Evolutionary conservation across 352 stramenopile species (phyloP).

Genomic region (Globisporangium polare): DNA sequence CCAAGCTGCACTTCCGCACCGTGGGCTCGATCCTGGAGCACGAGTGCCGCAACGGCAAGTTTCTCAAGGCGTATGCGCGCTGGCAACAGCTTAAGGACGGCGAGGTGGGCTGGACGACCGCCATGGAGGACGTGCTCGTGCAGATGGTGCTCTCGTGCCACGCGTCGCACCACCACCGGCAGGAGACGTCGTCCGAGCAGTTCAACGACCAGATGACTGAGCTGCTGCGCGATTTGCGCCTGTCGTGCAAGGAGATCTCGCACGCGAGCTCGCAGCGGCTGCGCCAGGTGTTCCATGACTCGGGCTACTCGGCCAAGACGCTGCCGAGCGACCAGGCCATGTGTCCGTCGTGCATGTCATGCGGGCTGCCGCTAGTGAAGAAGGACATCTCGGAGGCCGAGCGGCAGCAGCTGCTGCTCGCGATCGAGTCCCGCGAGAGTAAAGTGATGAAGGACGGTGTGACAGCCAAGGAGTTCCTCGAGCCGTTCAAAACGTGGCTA

Average conservation of each 20-base stretch:
- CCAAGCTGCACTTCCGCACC: slow-evolving; percentile 65
- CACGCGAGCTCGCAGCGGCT: slow-evolving; percentile 38
- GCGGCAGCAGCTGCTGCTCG: slow-evolving; percentile 37
- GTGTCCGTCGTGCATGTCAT: slow-evolving; percentile 33
- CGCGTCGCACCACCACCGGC: not conserved
- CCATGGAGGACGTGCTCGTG: slow-evolving; percentile 70
- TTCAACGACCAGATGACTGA: slow-evolving; percentile 57
- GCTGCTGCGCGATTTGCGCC: slow-evolving; percentile 50
- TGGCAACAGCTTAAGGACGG: slow-evolving; percentile 57
- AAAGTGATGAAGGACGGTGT: slow-evolving; percentile 30
- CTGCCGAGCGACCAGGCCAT: slow-evolving; percentile 41
- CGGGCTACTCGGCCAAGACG: slow-evolving; percentile 29
- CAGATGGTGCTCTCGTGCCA: slow-evolving; percentile 58
- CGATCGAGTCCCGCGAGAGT: slow-evolving; percentile 54
- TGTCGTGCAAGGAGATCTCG: slow-evolving; percentile 56
- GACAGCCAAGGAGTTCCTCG: slow-evolving; percentile 52
- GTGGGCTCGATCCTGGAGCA: slow-evolving; percentile 60
- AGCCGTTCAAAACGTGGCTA: slow-evolving; percentile 68
- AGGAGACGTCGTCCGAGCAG: slow-evolving; percentile 11
- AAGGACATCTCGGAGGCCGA: slow-evolving; percentile 34
- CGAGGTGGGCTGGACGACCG: slow-evolving; percentile 64
- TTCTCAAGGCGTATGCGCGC: slow-evolving; percentile 32
- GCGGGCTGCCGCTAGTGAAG: slow-evolving; percentile 41
- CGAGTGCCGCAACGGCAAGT: slow-evolving; percentile 38
- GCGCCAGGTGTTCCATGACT: slow-evolving; percentile 33